These are phyloP conservation scores for Brassica cretica DNA, from an alignment of 345 rosid genomes.

Conservation along the genomic window DNA sequence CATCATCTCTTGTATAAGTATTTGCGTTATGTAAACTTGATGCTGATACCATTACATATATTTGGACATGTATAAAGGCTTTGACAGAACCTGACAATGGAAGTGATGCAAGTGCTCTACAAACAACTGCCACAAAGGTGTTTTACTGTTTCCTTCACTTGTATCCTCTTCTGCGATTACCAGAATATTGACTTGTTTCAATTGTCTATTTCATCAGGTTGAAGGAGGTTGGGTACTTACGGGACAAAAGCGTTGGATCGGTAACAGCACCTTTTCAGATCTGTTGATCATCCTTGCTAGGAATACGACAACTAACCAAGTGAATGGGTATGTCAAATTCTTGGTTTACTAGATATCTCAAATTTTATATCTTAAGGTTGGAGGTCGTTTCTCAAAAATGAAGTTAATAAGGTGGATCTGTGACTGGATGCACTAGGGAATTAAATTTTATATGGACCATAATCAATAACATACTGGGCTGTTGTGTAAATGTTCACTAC, in stretches of 20 bases:
- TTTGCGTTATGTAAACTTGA: constrained; percentile 8
- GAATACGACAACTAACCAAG: constrained; percentile 74
- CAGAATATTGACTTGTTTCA: neutral
- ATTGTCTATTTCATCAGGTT: constrained; percentile 46
- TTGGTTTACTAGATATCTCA: constrained; percentile 8
- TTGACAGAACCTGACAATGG: constrained; percentile 97
- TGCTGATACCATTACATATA: constrained; percentile 22
- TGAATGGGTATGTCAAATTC: constrained; percentile 67
- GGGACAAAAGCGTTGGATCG: constrained; percentile 98
- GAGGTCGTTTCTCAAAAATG: constrained; percentile 11
- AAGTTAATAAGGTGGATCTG: constrained; percentile 19
- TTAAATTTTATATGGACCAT: neutral
- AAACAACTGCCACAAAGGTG: constrained; percentile 88
- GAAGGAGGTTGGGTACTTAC: constrained; percentile 88
- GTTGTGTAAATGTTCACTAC: too few relatives aligned
- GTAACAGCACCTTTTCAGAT: constrained; percentile 97
- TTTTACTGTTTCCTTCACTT: constrained; percentile 7
- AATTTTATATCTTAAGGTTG: constrained; percentile 17
- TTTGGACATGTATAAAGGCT: constrained; percentile 48
- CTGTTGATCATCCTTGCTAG: constrained; percentile 80
- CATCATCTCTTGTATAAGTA: neutral
- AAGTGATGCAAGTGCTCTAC: constrained; percentile 88
- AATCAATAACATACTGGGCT: neutral
- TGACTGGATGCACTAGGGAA: neutral
- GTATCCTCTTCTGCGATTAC: constrained; percentile 5